Percentiles rank a stretch among this genome's conserved stretches.
phyloP scores from a whole-genome alignment of 306 rosid species.

The Hippophae gyantsensis region DNA sequence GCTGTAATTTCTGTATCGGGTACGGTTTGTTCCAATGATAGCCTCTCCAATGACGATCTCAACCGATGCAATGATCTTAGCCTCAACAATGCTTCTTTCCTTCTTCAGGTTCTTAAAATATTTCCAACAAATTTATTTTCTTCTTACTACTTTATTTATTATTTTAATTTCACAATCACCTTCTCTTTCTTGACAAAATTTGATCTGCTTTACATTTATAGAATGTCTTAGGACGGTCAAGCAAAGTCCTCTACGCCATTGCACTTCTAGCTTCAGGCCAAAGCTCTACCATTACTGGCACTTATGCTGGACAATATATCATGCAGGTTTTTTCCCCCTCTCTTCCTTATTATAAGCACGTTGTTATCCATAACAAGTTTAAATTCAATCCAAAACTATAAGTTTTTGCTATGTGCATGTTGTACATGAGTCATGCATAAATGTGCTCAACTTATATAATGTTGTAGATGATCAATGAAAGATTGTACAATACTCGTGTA shows the following conservation, averaged over 20 bases:
- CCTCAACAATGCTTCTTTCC: constrained; percentile 72
- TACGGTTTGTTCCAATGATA: constrained; percentile 34
- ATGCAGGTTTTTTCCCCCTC: constrained; percentile 62
- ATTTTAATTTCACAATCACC: background rate
- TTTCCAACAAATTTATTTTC: background rate
- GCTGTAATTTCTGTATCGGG: constrained; percentile 67
- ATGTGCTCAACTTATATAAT: no score
- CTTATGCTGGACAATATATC: constrained; percentile 80
- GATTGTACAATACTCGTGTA: no score
- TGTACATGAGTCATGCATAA: no score
- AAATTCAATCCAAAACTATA: no score
- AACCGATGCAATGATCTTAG: constrained; percentile 43
- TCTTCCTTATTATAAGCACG: background rate
- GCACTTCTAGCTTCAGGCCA: constrained; percentile 90
- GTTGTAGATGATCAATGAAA: no score
- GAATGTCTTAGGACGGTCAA: constrained; percentile 79
- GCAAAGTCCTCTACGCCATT: constrained; percentile 66
- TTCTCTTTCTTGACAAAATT: background rate
- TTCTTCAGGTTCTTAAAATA: constrained; percentile 52
- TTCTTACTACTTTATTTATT: background rate
- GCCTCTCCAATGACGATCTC: constrained; percentile 23
- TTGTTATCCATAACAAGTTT: no score
- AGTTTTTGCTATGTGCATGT: no score
- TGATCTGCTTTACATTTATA: constrained; percentile 3
- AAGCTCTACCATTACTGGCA: constrained; percentile 89